Evolutionary conservation across 306 rosid genomes (phyloP).

Genomic region (Fragaria iinumae): DNA sequence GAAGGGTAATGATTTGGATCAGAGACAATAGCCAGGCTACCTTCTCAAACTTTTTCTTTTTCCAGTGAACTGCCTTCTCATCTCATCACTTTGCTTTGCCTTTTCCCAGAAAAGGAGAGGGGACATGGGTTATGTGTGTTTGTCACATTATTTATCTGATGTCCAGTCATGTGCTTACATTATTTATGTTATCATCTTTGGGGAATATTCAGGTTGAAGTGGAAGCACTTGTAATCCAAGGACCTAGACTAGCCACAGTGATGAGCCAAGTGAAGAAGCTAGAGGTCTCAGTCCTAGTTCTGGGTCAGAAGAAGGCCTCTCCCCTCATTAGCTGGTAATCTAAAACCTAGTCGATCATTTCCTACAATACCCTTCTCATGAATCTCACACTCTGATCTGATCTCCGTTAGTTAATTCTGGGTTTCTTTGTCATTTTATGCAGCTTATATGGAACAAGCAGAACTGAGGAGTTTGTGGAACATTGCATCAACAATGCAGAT

Average conservation of each 20-base stretch:
- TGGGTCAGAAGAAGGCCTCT: constrained; percentile 85
- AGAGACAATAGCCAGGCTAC: constrained; percentile 12
- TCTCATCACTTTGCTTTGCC: constrained; percentile 15
- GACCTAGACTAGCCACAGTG: constrained; percentile 73
- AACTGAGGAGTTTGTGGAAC: constrained; percentile 73
- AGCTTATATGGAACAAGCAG: constrained; percentile 71
- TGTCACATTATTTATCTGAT: not conserved
- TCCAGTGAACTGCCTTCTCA: constrained; percentile 22
- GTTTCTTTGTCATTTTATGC: constrained; percentile 21
- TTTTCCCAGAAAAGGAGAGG: constrained; percentile 16
- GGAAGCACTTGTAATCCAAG: constrained; percentile 85
- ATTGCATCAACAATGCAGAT: constrained; percentile 76
- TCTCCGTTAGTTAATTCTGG: not conserved
- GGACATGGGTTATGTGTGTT: not conserved
- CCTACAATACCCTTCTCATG: constrained; percentile 1
- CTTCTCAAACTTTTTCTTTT: constrained; percentile 29
- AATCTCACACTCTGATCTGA: constrained; percentile 6
- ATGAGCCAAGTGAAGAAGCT: constrained; percentile 91
- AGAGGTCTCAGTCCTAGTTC: constrained; percentile 80
- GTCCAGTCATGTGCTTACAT: not conserved
- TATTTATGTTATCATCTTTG: not conserved
- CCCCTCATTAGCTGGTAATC: constrained; percentile 63
- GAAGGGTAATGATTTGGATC: constrained; percentile 28
- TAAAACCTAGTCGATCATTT: constrained; percentile 7
- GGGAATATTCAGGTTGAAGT: constrained; percentile 67